phyloP scores from a whole-genome alignment of 257 asterid genomes.

The Solanum paucissectum region DNA sequence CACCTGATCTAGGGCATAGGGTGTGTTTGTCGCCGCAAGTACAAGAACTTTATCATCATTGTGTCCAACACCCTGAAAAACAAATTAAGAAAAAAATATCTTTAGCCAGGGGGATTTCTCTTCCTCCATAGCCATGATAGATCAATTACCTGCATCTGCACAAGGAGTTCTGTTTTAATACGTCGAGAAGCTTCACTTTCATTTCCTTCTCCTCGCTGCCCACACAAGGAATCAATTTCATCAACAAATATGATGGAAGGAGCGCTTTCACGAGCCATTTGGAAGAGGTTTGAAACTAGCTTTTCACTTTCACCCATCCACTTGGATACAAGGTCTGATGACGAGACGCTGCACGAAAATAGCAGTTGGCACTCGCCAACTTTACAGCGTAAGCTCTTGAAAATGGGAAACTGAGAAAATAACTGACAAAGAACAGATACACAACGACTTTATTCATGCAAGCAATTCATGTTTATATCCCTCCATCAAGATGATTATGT shows the following conservation, averaged over 20 bases:
- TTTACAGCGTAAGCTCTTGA: slow-evolving; percentile 24
- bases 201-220: slow-evolving; percentile 97
- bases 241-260: slow-evolving; percentile 91
- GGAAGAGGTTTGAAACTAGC: slow-evolving; percentile 92
- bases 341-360: slow-evolving; percentile 67
- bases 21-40: slow-evolving; percentile 97
- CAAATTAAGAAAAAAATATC: background rate
- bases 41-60: slow-evolving; percentile 98
- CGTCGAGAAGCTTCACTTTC: slow-evolving; percentile 99
- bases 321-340: slow-evolving; percentile 97
- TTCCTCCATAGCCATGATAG: background rate
- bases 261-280: slow-evolving; percentile 97
- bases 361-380: slow-evolving; percentile 62
- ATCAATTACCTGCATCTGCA: slow-evolving; percentile 91
- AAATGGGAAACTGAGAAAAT: slow-evolving; percentile 1
- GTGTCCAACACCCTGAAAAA: slow-evolving; percentile 83
- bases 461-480: background rate
- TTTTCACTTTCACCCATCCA: slow-evolving; percentile 99
- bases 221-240: slow-evolving; percentile 93
- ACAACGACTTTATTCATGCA: background rate
- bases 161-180: slow-evolving; percentile 90
- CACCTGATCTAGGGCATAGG: slow-evolving; percentile 97
- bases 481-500: background rate
- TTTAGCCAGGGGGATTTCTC: background rate
- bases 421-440: background rate